Conservation (phyloP, 2,329 filamentous ascomycete genomes). For the Dactylonectria estremocensis region DNA sequence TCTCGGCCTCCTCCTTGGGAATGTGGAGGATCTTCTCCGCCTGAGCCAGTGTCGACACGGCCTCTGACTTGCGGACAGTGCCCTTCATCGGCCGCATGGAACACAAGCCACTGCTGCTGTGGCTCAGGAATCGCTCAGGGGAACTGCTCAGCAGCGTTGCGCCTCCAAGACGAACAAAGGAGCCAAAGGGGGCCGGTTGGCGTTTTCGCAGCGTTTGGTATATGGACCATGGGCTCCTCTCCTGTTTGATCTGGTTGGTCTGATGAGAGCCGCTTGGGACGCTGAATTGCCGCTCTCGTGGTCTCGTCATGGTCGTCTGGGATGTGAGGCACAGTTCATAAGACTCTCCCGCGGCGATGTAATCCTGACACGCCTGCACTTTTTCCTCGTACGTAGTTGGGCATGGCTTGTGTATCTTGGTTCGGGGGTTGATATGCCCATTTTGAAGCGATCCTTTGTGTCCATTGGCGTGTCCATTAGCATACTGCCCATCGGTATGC, state of each 20-base stretch:
- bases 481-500: neutral
- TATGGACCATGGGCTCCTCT: conserved; percentile 73
- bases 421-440: neutral
- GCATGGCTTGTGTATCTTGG: conserved; percentile 58
- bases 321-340: conserved; percentile 90
- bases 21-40: conserved; percentile 82
- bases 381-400: conserved; percentile 73
- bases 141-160: conserved; percentile 86
- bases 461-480: neutral
- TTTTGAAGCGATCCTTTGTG: neutral
- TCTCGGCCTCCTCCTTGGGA: conserved; percentile 94
- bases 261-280: conserved; percentile 11
- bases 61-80: conserved; percentile 84
- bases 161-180: conserved; percentile 80
- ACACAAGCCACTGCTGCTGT: conserved; percentile 68
- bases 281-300: conserved; percentile 29
- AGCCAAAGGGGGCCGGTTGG: conserved; percentile 89
- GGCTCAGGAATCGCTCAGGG: conserved; percentile 88
- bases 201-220: conserved; percentile 78
- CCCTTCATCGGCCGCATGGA: conserved; percentile 97
- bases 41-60: conserved; percentile 76
- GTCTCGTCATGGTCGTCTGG: conserved; percentile 74
- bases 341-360: conserved; percentile 83
- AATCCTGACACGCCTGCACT: conserved; percentile 78
- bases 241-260: neutral